A percentile compares a stretch with the other conserved stretches of the same genome.
phyloP scores from a whole-genome alignment of 108 stramenopile genomes.

The Cyclotella atomus region DNA sequence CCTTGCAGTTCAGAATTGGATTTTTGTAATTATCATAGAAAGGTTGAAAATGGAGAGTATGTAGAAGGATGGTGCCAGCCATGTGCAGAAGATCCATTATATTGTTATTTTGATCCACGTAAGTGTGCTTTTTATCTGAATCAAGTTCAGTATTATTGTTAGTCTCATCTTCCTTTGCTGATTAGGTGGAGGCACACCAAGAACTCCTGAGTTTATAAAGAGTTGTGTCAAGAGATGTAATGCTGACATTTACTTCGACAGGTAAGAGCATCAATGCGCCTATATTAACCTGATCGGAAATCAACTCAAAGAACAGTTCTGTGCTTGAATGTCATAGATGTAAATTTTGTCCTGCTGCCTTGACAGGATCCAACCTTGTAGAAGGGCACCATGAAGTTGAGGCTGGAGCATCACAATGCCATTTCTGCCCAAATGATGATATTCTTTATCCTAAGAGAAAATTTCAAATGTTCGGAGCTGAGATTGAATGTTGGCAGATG shows the following conservation, averaged over 20 bases:
- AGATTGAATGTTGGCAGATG: neutral
- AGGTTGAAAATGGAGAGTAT: neutral
- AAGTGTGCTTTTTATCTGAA: neutral
- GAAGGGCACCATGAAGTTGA: neutral
- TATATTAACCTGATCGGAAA: neutral
- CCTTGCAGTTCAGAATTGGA: neutral
- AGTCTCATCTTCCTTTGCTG: neutral
- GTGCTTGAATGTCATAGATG: too few species aligned
- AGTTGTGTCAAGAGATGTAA: slow-evolving; percentile 4
- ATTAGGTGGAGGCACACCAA: neutral
- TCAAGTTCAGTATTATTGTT: too few species aligned
- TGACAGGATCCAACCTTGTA: neutral
- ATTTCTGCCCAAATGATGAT: neutral
- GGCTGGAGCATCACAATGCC: neutral
- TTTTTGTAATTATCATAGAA: neutral
- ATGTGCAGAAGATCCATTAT: neutral
- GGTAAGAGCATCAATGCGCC: neutral
- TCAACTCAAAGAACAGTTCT: too few species aligned
- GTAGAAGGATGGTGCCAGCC: neutral
- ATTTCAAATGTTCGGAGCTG: neutral
- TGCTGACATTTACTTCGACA: neutral
- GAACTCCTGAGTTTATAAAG: slow-evolving; percentile 5
- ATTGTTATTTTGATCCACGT: slow-evolving; percentile 1
- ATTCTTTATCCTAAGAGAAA: neutral
- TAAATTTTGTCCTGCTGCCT: neutral